Evolutionary conservation across 768 basidiomycete genomes (phyloP).

Genomic region (Suillus americanus): DNA sequence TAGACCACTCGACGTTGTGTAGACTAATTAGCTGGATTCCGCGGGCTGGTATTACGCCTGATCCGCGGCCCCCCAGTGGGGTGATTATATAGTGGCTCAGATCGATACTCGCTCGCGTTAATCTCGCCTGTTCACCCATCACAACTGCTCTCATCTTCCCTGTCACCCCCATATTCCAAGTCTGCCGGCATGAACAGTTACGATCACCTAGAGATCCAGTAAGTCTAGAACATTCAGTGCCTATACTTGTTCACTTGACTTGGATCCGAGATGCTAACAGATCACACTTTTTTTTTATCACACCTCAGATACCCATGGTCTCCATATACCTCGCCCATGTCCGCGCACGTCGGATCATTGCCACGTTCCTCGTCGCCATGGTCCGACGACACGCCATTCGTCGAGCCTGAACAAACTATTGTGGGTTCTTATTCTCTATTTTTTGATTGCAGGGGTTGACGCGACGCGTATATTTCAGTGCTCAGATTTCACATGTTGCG

Average conservation of each 20-base stretch:
- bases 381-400: conserved; percentile 8
- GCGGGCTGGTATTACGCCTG: not conserved
- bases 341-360: not conserved
- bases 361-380: conserved; percentile 10
- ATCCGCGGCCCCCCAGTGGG: not conserved
- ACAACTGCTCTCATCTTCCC: not conserved
- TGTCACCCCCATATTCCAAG: not conserved
- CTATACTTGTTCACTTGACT: not conserved
- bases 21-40: not conserved
- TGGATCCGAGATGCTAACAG: not conserved
- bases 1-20: not conserved
- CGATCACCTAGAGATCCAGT: not conserved
- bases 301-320: conserved; percentile 5
- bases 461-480: conserved; percentile 25
- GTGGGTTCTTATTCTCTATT: conserved; percentile 7
- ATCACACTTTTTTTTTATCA: not conserved
- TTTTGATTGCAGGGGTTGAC: not conserved
- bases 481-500: conserved; percentile 50
- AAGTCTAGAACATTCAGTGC: not conserved
- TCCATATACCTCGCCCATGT: conserved; percentile 4
- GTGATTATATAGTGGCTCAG: not conserved
- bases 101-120: not conserved
- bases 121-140: not conserved
- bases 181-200: not conserved
- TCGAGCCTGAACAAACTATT: conserved; percentile 21